These are phyloP conservation scores for Colletotrichum liriopes DNA, from an alignment of 2,329 filamentous ascomycete genomes.

Conservation along the genomic window DNA sequence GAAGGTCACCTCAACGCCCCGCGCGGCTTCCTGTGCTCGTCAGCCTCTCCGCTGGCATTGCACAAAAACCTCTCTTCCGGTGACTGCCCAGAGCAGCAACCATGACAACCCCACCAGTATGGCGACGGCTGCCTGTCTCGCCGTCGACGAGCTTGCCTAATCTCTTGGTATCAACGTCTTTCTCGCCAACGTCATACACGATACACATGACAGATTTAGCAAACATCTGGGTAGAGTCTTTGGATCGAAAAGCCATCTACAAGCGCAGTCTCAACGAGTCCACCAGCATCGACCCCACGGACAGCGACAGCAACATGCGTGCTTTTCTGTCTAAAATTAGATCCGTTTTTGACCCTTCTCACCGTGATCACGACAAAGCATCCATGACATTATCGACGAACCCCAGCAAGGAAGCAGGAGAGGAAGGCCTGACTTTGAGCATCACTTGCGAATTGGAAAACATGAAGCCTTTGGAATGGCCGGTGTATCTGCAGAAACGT, in stretches of 20 bases:
- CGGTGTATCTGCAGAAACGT: constrained; percentile 68
- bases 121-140: constrained; percentile 64
- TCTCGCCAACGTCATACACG: constrained; percentile 71
- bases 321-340: constrained; percentile 77
- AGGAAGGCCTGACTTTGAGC: constrained; percentile 64
- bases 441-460: constrained; percentile 76
- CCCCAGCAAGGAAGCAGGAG: constrained; percentile 53
- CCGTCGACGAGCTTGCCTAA: constrained; percentile 64
- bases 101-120: constrained; percentile 56
- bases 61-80: neutral
- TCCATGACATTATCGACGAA: constrained; percentile 59
- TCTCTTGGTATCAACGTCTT: constrained; percentile 74
- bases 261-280: constrained; percentile 73
- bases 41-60: neutral
- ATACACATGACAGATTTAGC: constrained; percentile 80
- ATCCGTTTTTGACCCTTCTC: constrained; percentile 65
- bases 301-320: constrained; percentile 76
- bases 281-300: constrained; percentile 81
- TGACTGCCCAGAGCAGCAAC: neutral
- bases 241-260: constrained; percentile 75
- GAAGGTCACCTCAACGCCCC: neutral
- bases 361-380: constrained; percentile 60
- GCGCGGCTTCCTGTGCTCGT: neutral
- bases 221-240: constrained; percentile 79
- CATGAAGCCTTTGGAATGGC: constrained; percentile 76